phyloP scores from a whole-genome alignment of 805 yeast species.

The Debaryomyces hansenii region DNA sequence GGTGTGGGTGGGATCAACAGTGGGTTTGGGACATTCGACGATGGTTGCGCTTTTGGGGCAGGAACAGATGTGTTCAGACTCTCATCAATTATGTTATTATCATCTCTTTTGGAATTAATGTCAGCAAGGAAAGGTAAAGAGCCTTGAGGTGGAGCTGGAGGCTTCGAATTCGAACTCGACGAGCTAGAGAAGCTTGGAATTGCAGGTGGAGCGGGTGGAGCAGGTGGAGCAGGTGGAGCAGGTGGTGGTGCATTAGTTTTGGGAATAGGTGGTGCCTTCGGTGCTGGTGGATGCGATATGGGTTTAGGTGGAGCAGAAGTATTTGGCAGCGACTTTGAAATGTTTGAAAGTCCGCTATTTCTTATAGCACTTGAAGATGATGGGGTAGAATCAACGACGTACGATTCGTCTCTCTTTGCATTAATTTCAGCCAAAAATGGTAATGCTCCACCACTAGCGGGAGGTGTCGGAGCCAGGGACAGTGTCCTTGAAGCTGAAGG shows the following conservation, averaged over 20 bases:
- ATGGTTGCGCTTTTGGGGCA: slow-evolving; percentile 14
- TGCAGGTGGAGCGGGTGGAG: slow-evolving; percentile 11
- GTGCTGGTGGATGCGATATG: slow-evolving; percentile 7
- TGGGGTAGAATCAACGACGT: slow-evolving; percentile 44
- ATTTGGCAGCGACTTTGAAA: slow-evolving; percentile 15
- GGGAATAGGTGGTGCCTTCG: slow-evolving; percentile 7
- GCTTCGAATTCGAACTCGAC: slow-evolving; percentile 10
- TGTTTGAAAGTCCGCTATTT: slow-evolving; percentile 11
- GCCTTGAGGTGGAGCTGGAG: slow-evolving; percentile 25
- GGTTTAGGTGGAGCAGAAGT: slow-evolving; percentile 14
- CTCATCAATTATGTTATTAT: slow-evolving; percentile 46
- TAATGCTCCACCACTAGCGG: slow-evolving; percentile 36
- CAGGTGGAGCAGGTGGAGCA: slow-evolving; percentile 15
- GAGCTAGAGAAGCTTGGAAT: slow-evolving; percentile 5
- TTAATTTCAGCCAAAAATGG: slow-evolving; percentile 63
- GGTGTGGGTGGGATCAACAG: slow-evolving; percentile 18
- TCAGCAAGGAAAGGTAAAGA: slow-evolving; percentile 57
- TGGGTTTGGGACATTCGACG: slow-evolving; percentile 11
- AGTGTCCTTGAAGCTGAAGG: slow-evolving; percentile 14
- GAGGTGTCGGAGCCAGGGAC: slow-evolving; percentile 11
- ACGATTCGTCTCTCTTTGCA: slow-evolving; percentile 50
- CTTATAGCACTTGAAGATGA: slow-evolving; percentile 7
- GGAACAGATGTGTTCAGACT: slow-evolving; percentile 17
- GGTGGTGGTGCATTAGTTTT: slow-evolving; percentile 14
- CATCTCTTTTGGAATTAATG: slow-evolving; percentile 56